These are phyloP conservation scores for Punica granatum DNA, from an alignment of 345 rosid genomes.

Conservation along the genomic window DNA sequence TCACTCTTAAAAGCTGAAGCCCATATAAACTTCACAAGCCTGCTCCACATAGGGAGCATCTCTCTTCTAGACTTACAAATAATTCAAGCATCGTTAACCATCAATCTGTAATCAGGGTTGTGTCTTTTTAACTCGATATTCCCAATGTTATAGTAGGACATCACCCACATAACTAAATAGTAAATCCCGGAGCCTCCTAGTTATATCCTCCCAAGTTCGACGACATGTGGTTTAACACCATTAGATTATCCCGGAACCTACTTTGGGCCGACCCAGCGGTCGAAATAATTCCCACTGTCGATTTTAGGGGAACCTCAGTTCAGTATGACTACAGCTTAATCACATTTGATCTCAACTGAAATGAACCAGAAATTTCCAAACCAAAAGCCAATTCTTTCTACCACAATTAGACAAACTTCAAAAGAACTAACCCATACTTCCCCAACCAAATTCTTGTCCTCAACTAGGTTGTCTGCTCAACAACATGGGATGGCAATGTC, in stretches of 20 bases:
- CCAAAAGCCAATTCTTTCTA: no score
- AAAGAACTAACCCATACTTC: neutral
- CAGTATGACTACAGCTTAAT: neutral
- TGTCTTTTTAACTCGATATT: no score
- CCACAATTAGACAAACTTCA: neutral
- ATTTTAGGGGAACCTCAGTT: neutral
- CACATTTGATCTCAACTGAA: neutral
- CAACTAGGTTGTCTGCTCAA: no score
- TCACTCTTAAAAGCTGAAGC: no score
- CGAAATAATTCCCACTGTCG: neutral
- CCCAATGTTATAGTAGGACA: no score
- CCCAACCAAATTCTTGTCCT: no score
- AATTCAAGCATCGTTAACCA: no score
- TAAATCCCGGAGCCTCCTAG: neutral
- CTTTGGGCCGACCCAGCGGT: neutral
- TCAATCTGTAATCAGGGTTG: no score
- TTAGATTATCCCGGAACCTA: neutral
- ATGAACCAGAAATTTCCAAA: no score
- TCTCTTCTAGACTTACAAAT: no score
- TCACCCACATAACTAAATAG: neutral
- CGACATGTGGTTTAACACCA: neutral
- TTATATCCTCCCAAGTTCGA: neutral
- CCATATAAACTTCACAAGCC: no score
- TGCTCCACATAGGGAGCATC: no score
- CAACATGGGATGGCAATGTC: neutral